These are phyloP conservation scores for Petunia secreta DNA, from an alignment of 257 asterid genomes.

Conservation along the genomic window DNA sequence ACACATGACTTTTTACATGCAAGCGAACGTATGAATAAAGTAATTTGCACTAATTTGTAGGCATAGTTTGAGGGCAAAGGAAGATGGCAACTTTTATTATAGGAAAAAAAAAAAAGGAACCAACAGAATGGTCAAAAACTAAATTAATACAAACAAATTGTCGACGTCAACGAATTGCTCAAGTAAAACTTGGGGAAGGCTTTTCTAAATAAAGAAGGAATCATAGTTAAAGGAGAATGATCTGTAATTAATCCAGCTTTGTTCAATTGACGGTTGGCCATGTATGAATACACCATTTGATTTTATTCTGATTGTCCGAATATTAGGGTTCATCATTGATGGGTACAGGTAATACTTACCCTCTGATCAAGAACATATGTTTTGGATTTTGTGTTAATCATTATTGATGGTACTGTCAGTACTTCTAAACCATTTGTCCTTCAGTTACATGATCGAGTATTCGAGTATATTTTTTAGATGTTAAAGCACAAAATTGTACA, in stretches of 20 bases:
- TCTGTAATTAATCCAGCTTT: conserved; percentile 5
- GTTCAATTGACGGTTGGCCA: neutral
- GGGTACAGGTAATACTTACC: conserved; percentile 31
- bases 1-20: conserved; percentile 39
- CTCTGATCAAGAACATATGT: conserved; percentile 20
- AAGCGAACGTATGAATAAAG: conserved; percentile 22
- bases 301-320: conserved; percentile 32
- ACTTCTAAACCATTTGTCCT: no score
- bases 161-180: neutral
- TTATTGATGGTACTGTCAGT: neutral
- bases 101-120: conserved; percentile 9
- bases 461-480: no score
- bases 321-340: conserved; percentile 27
- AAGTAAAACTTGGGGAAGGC: neutral
- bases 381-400: neutral
- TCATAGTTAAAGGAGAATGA: conserved; percentile 22
- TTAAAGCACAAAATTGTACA: no score
- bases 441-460: no score
- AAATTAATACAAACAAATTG: neutral
- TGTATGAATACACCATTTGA: conserved; percentile 16
- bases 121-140: neutral
- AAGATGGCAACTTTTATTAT: conserved; percentile 27
- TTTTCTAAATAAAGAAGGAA: no score
- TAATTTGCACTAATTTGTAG: conserved; percentile 29
- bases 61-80: conserved; percentile 52